phyloP scores from a whole-genome alignment of 2,329 filamentous ascomycete genomes.

The Purpureocillium takamizusanense region DNA sequence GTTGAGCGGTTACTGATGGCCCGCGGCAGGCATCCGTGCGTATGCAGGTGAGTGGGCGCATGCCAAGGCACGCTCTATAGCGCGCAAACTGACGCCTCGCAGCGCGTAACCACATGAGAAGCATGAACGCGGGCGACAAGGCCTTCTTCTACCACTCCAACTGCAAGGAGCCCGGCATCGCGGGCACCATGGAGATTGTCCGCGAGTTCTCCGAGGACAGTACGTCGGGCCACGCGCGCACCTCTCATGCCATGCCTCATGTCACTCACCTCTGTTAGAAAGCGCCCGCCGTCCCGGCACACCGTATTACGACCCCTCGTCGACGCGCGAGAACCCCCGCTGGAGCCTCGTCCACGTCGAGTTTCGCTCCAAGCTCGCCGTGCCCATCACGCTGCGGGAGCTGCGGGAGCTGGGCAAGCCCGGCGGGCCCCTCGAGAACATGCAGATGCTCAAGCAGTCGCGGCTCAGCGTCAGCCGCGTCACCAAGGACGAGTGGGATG shows the following conservation, averaged over 20 bases:
- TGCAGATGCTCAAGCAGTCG: constrained; percentile 79
- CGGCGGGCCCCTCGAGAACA: constrained; percentile 53
- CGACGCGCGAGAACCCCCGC: constrained; percentile 41
- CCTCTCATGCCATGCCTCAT: background rate
- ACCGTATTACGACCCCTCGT: constrained; percentile 78
- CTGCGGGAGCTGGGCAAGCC: constrained; percentile 55
- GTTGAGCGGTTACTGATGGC: background rate
- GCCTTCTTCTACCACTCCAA: constrained; percentile 98
- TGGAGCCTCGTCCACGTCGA: constrained; percentile 89
- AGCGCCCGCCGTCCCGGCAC: constrained; percentile 22
- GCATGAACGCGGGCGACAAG: constrained; percentile 84
- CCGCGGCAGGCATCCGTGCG: constrained; percentile 33
- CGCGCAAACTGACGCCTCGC: background rate
- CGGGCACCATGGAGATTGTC: constrained; percentile 82
- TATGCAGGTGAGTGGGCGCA: constrained; percentile 30
- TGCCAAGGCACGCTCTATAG: no score
- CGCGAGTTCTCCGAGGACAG: constrained; percentile 73
- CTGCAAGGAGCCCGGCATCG: constrained; percentile 81
- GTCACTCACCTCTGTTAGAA: constrained; percentile 11
- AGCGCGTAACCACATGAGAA: constrained; percentile 81
- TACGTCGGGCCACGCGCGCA: constrained; percentile 27
- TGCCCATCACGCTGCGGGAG: constrained; percentile 61
- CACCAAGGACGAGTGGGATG: constrained; percentile 53
- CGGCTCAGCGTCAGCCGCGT: constrained; percentile 74
- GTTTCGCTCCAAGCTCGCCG: constrained; percentile 73